Percentiles rank a stretch among this genome's conserved stretches.
These are phyloP conservation scores for Chaetomium cochliodes DNA, from an alignment of 495 filamentous ascomycete genomes.

Conservation along the genomic window DNA sequence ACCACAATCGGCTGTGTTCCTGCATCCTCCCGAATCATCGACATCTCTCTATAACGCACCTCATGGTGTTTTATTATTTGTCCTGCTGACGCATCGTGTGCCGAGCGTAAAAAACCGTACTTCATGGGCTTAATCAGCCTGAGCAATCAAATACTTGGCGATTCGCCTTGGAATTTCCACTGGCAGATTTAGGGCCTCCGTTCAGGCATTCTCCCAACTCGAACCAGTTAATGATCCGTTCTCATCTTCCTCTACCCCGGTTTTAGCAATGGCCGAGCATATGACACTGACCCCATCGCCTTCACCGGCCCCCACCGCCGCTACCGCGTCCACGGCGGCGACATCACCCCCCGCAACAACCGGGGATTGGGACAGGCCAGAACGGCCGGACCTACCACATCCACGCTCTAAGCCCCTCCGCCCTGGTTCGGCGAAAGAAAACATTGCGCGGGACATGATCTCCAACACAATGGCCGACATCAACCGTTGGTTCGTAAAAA, in stretches of 20 bases:
- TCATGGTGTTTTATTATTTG: too few relatives aligned
- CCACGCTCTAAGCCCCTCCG: constrained; percentile 63
- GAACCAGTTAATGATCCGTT: too few relatives aligned
- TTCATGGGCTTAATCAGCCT: too few relatives aligned
- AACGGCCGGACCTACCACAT: constrained; percentile 53
- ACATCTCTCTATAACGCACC: too few relatives aligned
- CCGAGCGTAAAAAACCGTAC: too few relatives aligned
- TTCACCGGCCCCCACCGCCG: constrained; percentile 47
- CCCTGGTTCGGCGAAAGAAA: constrained; percentile 74
- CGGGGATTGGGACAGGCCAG: constrained; percentile 12
- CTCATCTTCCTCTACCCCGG: background rate
- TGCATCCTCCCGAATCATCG: too few relatives aligned
- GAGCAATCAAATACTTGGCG: too few relatives aligned
- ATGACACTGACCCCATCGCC: constrained; percentile 35
- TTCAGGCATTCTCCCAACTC: too few relatives aligned
- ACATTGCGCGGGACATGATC: constrained; percentile 67
- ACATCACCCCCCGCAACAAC: constrained; percentile 36
- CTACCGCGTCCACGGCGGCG: constrained; percentile 28
- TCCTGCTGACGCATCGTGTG: too few relatives aligned
- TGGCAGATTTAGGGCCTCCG: too few relatives aligned
- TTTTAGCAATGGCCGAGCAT: constrained; percentile 40
- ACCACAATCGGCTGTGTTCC: background rate
- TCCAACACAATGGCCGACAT: constrained; percentile 61
- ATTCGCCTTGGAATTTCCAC: too few relatives aligned
- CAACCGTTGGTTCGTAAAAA: constrained; percentile 71